Percentiles rank a stretch among this genome's conserved stretches.
Evolutionary conservation across 352 stramenopile species (phyloP).

Genomic region (Globisporangium viniferum): DNA sequence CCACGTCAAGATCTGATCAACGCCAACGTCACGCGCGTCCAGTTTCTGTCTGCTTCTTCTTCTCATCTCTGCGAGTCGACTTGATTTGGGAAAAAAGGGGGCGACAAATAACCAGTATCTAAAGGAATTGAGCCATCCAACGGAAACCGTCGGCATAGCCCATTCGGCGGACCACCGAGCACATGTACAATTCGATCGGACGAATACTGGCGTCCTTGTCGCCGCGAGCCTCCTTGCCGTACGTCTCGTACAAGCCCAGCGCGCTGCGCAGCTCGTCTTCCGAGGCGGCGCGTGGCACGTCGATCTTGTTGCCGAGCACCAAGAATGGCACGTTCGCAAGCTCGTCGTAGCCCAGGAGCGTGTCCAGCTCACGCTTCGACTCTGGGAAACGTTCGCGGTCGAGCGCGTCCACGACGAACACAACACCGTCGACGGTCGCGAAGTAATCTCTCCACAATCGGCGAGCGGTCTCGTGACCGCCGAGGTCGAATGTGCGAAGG

Average conservation of each 20-base stretch:
- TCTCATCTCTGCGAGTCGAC: not conserved
- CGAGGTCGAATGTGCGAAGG: slow-evolving; percentile 99
- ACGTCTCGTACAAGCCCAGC: slow-evolving; percentile 98
- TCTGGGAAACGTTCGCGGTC: slow-evolving; percentile 98
- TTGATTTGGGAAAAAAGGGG: not conserved
- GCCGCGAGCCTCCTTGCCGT: slow-evolving; percentile 95
- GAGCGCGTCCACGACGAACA: slow-evolving; percentile 99
- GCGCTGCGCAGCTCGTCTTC: slow-evolving; percentile 97
- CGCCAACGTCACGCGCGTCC: not conserved
- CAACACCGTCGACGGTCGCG: slow-evolving; percentile 98
- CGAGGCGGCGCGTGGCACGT: slow-evolving; percentile 95
- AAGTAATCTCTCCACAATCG: slow-evolving; percentile 99
- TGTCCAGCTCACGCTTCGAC: slow-evolving; percentile 98
- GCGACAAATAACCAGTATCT: slow-evolving; percentile 28
- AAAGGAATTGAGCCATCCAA: slow-evolving; percentile 90
- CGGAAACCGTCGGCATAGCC: slow-evolving; percentile 96
- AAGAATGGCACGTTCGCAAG: slow-evolving; percentile 98
- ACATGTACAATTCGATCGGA: slow-evolving; percentile 99
- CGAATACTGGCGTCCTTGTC: slow-evolving; percentile 89
- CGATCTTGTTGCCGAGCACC: slow-evolving; percentile 99
- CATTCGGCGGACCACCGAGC: slow-evolving; percentile 98
- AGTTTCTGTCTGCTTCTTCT: not conserved
- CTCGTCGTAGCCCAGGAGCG: slow-evolving; percentile 96
- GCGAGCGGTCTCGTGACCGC: slow-evolving; percentile 97
- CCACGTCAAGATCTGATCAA: not conserved